Percentiles rank a stretch among this genome's conserved stretches.
phyloP scores from a whole-genome alignment of 2,329 filamentous ascomycete species.

The Ascochyta koolunga region DNA sequence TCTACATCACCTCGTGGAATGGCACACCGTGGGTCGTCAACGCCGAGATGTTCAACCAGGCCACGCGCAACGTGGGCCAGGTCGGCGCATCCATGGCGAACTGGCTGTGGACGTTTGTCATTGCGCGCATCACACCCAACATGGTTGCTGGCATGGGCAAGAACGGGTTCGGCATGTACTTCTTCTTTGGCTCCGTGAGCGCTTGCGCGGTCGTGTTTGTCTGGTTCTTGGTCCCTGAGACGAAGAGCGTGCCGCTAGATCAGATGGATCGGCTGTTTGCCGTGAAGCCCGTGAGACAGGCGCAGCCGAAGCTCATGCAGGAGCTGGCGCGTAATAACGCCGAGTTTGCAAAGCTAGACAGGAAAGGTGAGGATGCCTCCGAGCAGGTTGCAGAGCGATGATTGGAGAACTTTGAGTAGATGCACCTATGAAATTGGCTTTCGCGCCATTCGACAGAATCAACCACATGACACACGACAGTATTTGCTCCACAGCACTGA shows the following conservation, averaged over 20 bases:
- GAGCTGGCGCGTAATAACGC: conserved; percentile 14
- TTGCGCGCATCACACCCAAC: conserved; percentile 71
- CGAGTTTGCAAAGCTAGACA: conserved; percentile 13
- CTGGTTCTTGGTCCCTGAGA: conserved; percentile 52
- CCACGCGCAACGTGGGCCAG: conserved; percentile 59
- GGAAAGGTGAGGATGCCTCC: conserved; percentile 6
- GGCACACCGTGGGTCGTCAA: conserved; percentile 79
- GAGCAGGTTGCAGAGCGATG: conserved; percentile 11
- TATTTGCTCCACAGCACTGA: too few relatives aligned
- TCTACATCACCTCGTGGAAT: conserved; percentile 75
- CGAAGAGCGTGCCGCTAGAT: conserved; percentile 55
- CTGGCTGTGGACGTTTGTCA: conserved; percentile 75
- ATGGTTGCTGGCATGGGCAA: conserved; percentile 60
- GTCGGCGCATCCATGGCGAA: conserved; percentile 73
- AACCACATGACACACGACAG: too few relatives aligned
- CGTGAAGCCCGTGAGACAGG: conserved; percentile 50
- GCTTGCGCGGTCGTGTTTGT: conserved; percentile 49
- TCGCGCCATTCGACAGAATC: too few relatives aligned
- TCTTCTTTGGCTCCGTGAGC: conserved; percentile 58
- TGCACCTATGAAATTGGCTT: too few relatives aligned
- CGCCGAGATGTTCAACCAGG: conserved; percentile 75
- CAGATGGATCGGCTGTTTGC: conserved; percentile 57
- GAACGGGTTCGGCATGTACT: conserved; percentile 48
- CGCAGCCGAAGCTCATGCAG: conserved; percentile 34
- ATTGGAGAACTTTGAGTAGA: not conserved